Evolutionary conservation across 305 asterid genomes (phyloP), one percentile per base, ranked within the genome.

Genomic region (Nicotiana rustica): DNA sequence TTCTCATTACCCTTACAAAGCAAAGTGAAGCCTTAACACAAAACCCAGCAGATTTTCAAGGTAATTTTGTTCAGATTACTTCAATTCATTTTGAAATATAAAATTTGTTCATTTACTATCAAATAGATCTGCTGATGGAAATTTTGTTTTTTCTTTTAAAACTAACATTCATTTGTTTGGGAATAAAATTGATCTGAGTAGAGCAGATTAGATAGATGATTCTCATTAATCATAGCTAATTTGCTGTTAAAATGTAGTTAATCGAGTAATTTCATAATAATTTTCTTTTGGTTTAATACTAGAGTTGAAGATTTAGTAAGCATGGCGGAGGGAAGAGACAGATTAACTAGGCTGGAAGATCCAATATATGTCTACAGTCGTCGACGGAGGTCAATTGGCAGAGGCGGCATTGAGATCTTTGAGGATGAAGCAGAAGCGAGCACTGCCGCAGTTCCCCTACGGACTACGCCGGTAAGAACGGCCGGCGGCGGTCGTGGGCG

Each of bases 281-380:
- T 33, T 18, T 36, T 38, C 5, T 66, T 13, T 52, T 44, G 52
- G 3, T 79, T 17, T 29, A 8, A 0, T 41, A 36, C 41, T 71
- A 18, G 60, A 44, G 38, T 79, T 62, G 82, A 61, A 79, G 25
- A 79, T 13, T 38, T 62, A 62, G 64, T 25, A 29, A 79, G n/a
- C 44, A 79, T 79, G 62, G 56, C 82, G 4, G 76, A 79, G 18
- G 61, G 56, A 4, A 62, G 82, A 62, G 82, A 79, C 55, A 2
- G 82, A 41, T 44, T 79, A 21, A 3, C 61, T 7, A 64, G 82
- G 73, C 44, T 21, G 0, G 82, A 61, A 52, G 82, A 79, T 17
- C 75, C n/a, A 55, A 49, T 67, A 41, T 9, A 31, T 6, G 18
- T 61, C 15, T 78, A 78, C 70, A 59, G 56, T 38, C 81, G 69